phyloP scores from a whole-genome alignment of 768 basidiomycete species.

The Tricholoma flavovirens region DNA sequence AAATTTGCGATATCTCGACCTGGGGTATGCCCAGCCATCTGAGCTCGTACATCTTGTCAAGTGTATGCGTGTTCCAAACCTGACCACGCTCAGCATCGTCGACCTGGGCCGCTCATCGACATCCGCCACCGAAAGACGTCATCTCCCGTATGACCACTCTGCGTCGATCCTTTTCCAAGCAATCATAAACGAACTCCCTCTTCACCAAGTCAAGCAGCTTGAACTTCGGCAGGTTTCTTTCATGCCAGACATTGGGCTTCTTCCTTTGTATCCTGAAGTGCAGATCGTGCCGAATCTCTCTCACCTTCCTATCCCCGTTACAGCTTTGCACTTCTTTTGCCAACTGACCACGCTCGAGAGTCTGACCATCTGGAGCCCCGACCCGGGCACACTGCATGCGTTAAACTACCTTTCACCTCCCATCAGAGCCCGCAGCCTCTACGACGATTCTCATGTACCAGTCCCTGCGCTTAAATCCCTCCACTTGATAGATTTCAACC shows the following conservation, averaged over 20 bases:
- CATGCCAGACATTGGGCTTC: neutral
- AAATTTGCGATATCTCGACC: neutral
- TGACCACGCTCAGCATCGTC: neutral
- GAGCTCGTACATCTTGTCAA: constrained; percentile 1
- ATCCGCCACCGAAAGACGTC: neutral
- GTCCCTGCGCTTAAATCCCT: neutral
- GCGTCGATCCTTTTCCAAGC: neutral
- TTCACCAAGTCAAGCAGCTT: neutral
- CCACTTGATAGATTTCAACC: neutral
- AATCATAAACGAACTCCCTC: neutral
- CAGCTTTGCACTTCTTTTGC: constrained; percentile 5
- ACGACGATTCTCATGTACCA: neutral
- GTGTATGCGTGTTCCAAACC: neutral
- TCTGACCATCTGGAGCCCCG: constrained; percentile 2
- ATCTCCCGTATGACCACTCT: neutral
- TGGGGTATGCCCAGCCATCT: neutral
- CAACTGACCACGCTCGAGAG: neutral
- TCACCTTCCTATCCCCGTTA: neutral
- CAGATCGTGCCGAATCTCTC: neutral
- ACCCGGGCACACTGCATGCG: constrained; percentile 2
- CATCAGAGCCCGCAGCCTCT: neutral
- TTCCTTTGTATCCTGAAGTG: neutral
- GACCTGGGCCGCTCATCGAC: neutral
- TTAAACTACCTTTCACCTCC: neutral
- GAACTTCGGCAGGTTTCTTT: constrained; percentile 1